Evolutionary conservation across 164 flowering plant species (phyloP).

Genomic region (Dillenia turbinata): DNA sequence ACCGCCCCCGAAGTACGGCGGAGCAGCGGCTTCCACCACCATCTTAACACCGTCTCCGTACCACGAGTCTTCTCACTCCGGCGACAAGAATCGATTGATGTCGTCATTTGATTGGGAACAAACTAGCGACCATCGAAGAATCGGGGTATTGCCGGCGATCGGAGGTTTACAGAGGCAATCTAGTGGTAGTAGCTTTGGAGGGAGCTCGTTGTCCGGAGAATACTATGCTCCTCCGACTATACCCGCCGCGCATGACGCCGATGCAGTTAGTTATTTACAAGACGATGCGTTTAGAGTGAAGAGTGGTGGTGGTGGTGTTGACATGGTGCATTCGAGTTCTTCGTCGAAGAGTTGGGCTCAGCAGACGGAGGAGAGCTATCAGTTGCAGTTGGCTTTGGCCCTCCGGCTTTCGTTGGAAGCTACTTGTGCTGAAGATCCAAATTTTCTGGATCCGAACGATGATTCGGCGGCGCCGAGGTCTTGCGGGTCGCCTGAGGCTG

Average conservation of each 20-base stretch:
- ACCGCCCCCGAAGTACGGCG: constrained; percentile 18
- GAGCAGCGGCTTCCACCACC: constrained; percentile 4
- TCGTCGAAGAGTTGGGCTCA: constrained; percentile 93
- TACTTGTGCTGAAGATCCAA: constrained; percentile 87
- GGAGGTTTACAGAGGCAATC: constrained; percentile 68
- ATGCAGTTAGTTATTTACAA: constrained; percentile 20
- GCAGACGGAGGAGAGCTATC: constrained; percentile 98
- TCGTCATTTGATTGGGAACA: constrained; percentile 48
- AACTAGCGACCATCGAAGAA: constrained; percentile 35
- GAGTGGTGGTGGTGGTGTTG: constrained; percentile 27
- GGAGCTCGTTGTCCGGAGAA: constrained; percentile 67
- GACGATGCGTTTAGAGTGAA: constrained; percentile 28
- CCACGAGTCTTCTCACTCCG: constrained; percentile 44
- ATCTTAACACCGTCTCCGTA: not conserved
- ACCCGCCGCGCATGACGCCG: constrained; percentile 33
- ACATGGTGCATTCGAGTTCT: constrained; percentile 27
- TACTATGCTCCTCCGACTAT: constrained; percentile 42
- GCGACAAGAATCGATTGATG: constrained; percentile 31
- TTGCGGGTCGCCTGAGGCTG: constrained; percentile 40
- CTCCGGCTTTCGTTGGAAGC: constrained; percentile 83
- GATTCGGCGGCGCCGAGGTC: constrained; percentile 39
- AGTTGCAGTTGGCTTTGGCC: constrained; percentile 88
- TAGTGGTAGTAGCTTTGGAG: constrained; percentile 81
- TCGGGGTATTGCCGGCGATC: constrained; percentile 36
- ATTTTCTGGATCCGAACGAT: constrained; percentile 79